phyloP scores from a whole-genome alignment of 2,329 filamentous ascomycete genomes.

The Aspergillus pseudoterreus region DNA sequence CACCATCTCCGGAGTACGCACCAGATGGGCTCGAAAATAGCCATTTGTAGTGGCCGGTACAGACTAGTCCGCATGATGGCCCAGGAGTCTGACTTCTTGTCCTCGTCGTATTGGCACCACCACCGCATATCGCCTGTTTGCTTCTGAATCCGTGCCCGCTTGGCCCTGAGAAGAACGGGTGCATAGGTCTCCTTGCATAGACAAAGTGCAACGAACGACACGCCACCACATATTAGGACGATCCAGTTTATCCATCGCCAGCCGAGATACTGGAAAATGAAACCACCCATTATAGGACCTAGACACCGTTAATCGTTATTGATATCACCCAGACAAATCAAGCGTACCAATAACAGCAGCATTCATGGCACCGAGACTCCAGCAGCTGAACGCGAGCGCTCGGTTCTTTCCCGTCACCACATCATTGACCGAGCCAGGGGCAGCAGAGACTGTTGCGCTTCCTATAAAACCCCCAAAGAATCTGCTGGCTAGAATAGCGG shows the following conservation, averaged over 20 bases:
- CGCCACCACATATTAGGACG: slow-evolving; percentile 63
- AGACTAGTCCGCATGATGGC: slow-evolving; percentile 64
- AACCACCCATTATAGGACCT: slow-evolving; percentile 43
- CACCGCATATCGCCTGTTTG: slow-evolving; percentile 63
- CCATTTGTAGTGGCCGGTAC: slow-evolving; percentile 64
- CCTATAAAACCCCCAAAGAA: slow-evolving; percentile 71
- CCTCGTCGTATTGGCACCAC: slow-evolving; percentile 70
- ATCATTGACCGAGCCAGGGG: slow-evolving; percentile 75
- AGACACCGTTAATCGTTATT: not conserved
- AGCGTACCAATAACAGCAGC: slow-evolving; percentile 4
- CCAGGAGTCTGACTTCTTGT: slow-evolving; percentile 44
- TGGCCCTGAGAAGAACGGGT: slow-evolving; percentile 61
- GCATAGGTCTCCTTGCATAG: slow-evolving; percentile 68
- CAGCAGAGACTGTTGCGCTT: slow-evolving; percentile 73
- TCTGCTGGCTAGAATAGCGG: slow-evolving; percentile 62
- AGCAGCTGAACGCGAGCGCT: slow-evolving; percentile 73
- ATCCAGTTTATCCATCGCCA: slow-evolving; percentile 83
- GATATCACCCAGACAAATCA: too few relatives aligned
- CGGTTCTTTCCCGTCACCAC: slow-evolving; percentile 72
- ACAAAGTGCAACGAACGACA: slow-evolving; percentile 55
- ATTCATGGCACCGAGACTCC: slow-evolving; percentile 34
- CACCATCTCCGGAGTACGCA: slow-evolving; percentile 30
- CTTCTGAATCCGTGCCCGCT: slow-evolving; percentile 56
- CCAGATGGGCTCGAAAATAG: slow-evolving; percentile 68
- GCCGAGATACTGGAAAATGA: slow-evolving; percentile 48